Base-by-base conservation (phyloP, 2,329 filamentous ascomycete genomes). In the Daldinia eschscholtzii region DNA sequence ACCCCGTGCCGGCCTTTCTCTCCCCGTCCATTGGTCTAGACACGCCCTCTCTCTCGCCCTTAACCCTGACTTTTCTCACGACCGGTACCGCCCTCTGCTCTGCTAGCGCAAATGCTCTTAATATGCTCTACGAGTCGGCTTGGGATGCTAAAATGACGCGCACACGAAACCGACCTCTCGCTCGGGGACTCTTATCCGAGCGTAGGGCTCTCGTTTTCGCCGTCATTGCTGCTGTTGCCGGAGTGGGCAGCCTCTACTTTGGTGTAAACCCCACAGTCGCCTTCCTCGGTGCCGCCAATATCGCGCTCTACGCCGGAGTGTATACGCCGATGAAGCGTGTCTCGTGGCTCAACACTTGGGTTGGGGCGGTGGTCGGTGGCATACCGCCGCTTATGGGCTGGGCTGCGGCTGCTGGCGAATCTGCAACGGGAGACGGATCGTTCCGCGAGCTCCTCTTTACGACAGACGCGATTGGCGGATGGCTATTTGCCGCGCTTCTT, bases 371-470 rank as follows among this genome's bases (percentile, higher is more conserved):
- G 0, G 93, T 99, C 0, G 96, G 96, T 68, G 94, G 92, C 1
- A 97, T 99, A 64, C 95, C 96, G 0, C 96, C 96, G 0, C 82
- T 99, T 35, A 99, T 99, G 96, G 96, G 96, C 72, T 99, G 96
- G 96, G 93, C 94, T 15, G 96, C 96, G 0, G 96, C 96, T 0
- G 94, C 94, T 0, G 94, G 94, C 58, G 93, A 98, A 80, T 91
- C 91, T 50, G 94, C 94, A 7, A 92, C 90, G 2, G 88, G 87
- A 23, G 89, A 91, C 72, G 91, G 92, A 33, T 91, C 89, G 10
- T 96, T 92, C 90, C 85, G 87, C 56, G 93, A 96, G 77, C 86
- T 97, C 42, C 83, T 97, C 0, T 88, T 97, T 64, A 91, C 86
- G 0, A 75, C 77, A 12, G 87, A 88, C 72, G 92, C 79, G 28